Percentiles rank a stretch among this genome's conserved stretches.
Conservation (phyloP, 164 flowering plant species). For the Magnolia officinalis region DNA sequence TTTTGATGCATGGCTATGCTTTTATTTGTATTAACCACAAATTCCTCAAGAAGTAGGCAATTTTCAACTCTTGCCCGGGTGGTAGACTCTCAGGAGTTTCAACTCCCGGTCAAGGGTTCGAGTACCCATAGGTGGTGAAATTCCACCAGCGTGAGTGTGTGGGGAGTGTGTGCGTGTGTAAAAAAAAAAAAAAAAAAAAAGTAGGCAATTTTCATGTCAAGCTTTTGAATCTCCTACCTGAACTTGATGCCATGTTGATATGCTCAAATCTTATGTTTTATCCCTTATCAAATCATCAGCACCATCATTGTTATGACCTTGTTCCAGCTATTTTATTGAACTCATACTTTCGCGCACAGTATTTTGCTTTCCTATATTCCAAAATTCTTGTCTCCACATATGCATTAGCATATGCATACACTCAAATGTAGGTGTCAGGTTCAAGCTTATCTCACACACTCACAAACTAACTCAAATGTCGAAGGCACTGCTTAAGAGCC, state of each 20-base stretch:
- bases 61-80: no score
- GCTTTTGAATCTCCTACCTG: background rate
- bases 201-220: background rate
- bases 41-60: background rate
- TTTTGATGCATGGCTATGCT: background rate
- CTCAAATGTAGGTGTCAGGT: background rate
- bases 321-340: background rate
- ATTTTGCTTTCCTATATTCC: background rate
- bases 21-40: background rate
- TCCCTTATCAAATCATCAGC: no score
- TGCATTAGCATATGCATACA: background rate
- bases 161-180: no score
- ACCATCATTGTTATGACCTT: background rate
- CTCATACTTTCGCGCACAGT: no score
- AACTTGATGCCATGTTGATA: no score
- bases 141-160: no score
- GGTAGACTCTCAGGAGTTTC: no score
- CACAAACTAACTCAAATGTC: background rate
- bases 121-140: no score
- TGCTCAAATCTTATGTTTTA: no score
- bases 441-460: background rate
- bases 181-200: no score
- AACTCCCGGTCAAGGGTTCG: no score
- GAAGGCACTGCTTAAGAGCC: background rate
- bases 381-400: background rate